Base-by-base conservation (phyloP, 108 stramenopile species). In the Conticribra guillardii region DNA sequence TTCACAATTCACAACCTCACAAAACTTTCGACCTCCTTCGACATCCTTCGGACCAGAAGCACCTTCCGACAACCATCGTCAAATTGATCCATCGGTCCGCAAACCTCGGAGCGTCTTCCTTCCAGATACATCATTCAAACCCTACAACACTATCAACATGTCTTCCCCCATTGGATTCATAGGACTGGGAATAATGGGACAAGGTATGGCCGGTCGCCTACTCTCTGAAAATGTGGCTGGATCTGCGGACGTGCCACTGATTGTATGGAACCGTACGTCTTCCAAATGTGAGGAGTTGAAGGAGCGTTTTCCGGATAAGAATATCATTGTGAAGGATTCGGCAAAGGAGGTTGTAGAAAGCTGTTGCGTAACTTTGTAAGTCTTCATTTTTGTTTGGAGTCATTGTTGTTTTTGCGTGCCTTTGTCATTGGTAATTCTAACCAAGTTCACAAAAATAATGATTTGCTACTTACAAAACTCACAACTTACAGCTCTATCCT, bases 161-260 rank as follows among this genome's bases (percentile, higher is more conserved):
- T 31, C 67, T 9, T 22, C 52, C n/a, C n/a, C n/a, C 21, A 77
- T 90, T 18, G 94, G 94, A 64, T 95, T 95, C 74, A 75, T 97
- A 47, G 96, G 96, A 21, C 67, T 96, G 9, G 96, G 96, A 48
- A 93, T 96, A 78, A 96, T 96, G 96, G 96, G 96, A 41, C 87
- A 91, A 49, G 96, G 96, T 5, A 96, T 96, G 96, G 87, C 89
- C n/a, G 68, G 62, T 17, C 70, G 91, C 16, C 89, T 97, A 30
- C 44, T 97, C 31, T 80, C 87, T n/a, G 75, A 90, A 60, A 79
- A 75, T 15, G 77, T 91, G 32, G 89, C 89, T 27, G 90, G 89
- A 37, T 69, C 83, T 4, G 52, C 75, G n/a, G 74, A 79, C 2
- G 67, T 55, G 8, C 91, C 89, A 1, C 64, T 97, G 55, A 58